Evolutionary conservation across 139 green algal species (phyloP).

Genomic region (Tetradesmus lagerheimii): DNA sequence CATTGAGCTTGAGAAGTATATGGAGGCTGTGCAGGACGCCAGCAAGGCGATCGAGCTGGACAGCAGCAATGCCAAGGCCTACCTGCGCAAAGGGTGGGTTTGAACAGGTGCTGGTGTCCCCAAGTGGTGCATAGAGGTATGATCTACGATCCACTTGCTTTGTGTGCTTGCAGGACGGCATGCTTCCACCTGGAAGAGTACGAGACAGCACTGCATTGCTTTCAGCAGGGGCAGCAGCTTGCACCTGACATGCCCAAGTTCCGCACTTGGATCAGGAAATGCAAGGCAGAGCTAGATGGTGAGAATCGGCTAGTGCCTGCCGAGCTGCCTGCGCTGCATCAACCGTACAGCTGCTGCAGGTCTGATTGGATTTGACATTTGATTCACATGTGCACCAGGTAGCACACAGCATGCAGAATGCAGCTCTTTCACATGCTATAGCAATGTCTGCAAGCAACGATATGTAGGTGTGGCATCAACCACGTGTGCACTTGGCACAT

Average conservation of each 20-base stretch:
- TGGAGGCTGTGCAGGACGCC: slow-evolving; percentile 83
- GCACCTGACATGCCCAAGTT: slow-evolving; percentile 69
- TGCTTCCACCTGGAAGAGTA: slow-evolving; percentile 92
- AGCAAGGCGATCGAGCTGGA: slow-evolving; percentile 79
- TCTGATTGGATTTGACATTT: neutral
- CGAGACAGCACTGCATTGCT: slow-evolving; percentile 84
- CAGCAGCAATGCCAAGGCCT: slow-evolving; percentile 64
- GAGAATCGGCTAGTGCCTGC: neutral
- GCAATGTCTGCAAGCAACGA: no score
- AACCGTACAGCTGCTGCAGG: neutral
- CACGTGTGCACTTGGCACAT: no score
- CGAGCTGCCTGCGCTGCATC: neutral
- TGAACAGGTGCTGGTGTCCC: neutral
- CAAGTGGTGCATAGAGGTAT: neutral
- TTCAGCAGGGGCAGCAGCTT: slow-evolving; percentile 69
- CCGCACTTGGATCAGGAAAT: slow-evolving; percentile 82
- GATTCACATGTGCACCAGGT: neutral
- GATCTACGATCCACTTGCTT: neutral
- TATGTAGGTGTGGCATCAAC: no score
- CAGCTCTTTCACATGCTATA: no score
- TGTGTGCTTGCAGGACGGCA: slow-evolving; percentile 62
- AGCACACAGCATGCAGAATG: neutral
- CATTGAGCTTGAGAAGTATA: slow-evolving; percentile 74
- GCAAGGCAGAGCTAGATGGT: slow-evolving; percentile 84
- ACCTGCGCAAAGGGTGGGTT: slow-evolving; percentile 76